Evolutionary conservation across 2,329 filamentous ascomycete species (phyloP).

Genomic region (Zymoseptoria brevis): DNA sequence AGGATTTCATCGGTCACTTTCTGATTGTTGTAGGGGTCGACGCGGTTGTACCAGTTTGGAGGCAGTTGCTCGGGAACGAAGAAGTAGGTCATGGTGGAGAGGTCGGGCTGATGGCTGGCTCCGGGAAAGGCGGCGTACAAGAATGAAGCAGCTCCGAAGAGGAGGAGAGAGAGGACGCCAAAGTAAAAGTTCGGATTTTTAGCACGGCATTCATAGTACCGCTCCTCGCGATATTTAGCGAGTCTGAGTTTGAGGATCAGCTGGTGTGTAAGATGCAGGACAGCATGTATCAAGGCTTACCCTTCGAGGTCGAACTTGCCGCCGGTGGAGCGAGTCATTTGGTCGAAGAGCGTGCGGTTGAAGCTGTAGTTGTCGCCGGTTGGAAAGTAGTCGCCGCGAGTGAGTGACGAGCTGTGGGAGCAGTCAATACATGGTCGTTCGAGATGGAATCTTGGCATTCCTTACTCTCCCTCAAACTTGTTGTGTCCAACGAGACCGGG

Average conservation of each 20-base stretch:
- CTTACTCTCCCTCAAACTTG: conserved; percentile 35
- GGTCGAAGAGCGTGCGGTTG: conserved; percentile 35
- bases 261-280: not conserved
- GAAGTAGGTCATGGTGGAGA: conserved; percentile 31
- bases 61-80: conserved; percentile 40
- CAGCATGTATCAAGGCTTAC: not conserved
- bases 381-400: conserved; percentile 36
- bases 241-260: conserved; percentile 17
- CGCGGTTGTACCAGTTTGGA: conserved; percentile 33
- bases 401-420: conserved; percentile 28
- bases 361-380: conserved; percentile 34
- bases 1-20: conserved; percentile 35
- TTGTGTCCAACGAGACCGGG: conserved; percentile 39
- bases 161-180: conserved; percentile 33
- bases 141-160: conserved; percentile 38
- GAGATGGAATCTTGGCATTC: not conserved
- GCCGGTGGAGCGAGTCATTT: conserved; percentile 29
- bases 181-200: conserved; percentile 39
- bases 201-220: conserved; percentile 33
- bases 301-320: conserved; percentile 33
- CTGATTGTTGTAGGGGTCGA: conserved; percentile 29
- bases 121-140: conserved; percentile 36
- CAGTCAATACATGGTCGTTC: not conserved
- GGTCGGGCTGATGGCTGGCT: conserved; percentile 18
- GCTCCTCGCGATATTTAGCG: conserved; percentile 33